Evolutionary conservation across 208 protist genomes (phyloP), one percentile per base, ranked within the genome.

Genomic region (Crithidia bombi): DNA sequence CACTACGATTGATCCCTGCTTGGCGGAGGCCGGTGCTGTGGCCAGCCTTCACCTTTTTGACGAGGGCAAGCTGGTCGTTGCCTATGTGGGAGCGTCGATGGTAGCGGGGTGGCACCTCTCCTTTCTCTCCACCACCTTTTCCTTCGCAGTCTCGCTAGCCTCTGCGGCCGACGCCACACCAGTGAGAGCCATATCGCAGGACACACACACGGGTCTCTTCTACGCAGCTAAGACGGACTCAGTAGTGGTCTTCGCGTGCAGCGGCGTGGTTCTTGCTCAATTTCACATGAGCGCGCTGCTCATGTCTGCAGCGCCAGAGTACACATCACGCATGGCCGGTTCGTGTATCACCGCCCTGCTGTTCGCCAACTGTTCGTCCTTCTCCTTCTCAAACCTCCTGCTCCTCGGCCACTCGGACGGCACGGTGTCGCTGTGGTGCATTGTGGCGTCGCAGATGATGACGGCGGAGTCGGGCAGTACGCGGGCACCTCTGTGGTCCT

Each of bases 21-120:
- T 65, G 32, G 63, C 36, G 2, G 49, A 56, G 0, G 51, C 39
- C 6, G 70, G 73, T 19, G 41, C 54, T 0, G 79, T 90, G 9
- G 32, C 61, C 5, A 35, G 68, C 17, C 56, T 93, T 26, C 52
- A 70, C 23, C 63, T 87, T 23, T 87, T 82, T 26, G 50, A 81
- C 35, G 57, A 85, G 44, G 81, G 83, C 10, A 54, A 63, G 1
- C 70, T 93, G n/a, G 7, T 89, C 5, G 81, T 75, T 1, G 61
- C 73, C 10, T 75, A 82, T 54, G 79, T 79, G 14, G 23, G 51
- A 15, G 73, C 25, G 3, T 64, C 72, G 10, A 49, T 61, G 10
- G 71, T 86, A 33, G 69, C 69, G 5, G 74, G 81, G 6, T 93
- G 87, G 87, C 83, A 86, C 38, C 55, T 89, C 21, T 79, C 84